Evolutionary conservation across 305 asterid species (phyloP).

Genomic region (Solanum hybrid): DNA sequence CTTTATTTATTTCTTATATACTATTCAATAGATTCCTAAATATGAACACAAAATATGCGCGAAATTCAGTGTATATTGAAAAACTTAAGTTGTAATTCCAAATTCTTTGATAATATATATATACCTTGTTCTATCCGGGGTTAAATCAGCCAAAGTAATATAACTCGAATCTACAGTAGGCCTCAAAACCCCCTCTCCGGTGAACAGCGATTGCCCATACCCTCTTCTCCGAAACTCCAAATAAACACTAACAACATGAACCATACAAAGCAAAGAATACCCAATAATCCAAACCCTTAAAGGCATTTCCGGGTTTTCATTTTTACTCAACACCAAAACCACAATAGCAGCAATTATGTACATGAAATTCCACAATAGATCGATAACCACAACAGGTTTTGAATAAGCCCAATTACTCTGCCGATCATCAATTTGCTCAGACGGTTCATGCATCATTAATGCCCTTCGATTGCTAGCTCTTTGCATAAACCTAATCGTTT

Average conservation of each 20-base stretch:
- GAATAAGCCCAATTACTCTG: slow-evolving; percentile 70
- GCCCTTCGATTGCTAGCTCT: slow-evolving; percentile 45
- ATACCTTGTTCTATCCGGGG: slow-evolving; percentile 4
- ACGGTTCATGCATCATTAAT: slow-evolving; percentile 56
- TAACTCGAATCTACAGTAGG: background rate
- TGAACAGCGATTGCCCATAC: background rate
- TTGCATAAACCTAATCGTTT: slow-evolving; percentile 51
- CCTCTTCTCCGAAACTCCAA: slow-evolving; percentile 39
- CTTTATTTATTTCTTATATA: background rate
- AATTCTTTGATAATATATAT: background rate
- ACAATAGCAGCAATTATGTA: slow-evolving; percentile 40
- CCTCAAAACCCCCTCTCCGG: background rate
- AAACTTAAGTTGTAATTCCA: background rate
- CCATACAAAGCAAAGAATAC: slow-evolving; percentile 42
- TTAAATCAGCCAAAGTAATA: slow-evolving; percentile 10
- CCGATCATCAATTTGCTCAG: slow-evolving; percentile 50
- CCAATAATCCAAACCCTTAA: slow-evolving; percentile 63
- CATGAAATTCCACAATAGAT: slow-evolving; percentile 53
- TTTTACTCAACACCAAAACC: slow-evolving; percentile 38
- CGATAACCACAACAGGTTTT: slow-evolving; percentile 54
- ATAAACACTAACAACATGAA: slow-evolving; percentile 47
- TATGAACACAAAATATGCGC: background rate
- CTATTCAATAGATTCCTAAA: too few relatives aligned
- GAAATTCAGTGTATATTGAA: too few relatives aligned
- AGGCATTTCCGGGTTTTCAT: slow-evolving; percentile 43